These are phyloP conservation scores for Nakazawaea ernobii DNA, from an alignment of 805 yeast genomes.

Conservation along the genomic window DNA sequence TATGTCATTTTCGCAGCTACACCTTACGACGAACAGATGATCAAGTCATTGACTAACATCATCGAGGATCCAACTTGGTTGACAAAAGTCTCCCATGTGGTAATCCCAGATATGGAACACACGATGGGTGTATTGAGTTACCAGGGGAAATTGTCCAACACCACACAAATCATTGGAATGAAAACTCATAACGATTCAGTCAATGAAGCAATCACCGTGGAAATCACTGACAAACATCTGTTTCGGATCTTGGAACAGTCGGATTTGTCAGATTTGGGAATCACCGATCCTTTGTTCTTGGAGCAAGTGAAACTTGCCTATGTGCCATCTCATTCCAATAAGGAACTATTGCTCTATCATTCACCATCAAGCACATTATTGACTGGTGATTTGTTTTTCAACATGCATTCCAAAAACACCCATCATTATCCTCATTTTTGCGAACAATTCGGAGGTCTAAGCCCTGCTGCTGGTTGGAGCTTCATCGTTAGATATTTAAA, in stretches of 20 bases:
- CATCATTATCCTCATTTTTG: slow-evolving; percentile 23
- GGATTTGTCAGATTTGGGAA: slow-evolving; percentile 26
- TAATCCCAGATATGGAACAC: slow-evolving; percentile 62
- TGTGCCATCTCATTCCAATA: slow-evolving; percentile 51
- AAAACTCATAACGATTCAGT: slow-evolving; percentile 33
- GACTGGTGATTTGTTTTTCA: slow-evolving; percentile 58
- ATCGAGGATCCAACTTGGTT: slow-evolving; percentile 27
- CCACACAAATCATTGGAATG: slow-evolving; percentile 48
- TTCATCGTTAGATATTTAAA: slow-evolving; percentile 34
- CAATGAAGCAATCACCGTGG: slow-evolving; percentile 32
- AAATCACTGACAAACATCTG: slow-evolving; percentile 28
- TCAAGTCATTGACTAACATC: slow-evolving; percentile 29
- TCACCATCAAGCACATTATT: slow-evolving; percentile 40
- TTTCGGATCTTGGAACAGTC: slow-evolving; percentile 26
- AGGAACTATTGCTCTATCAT: slow-evolving; percentile 51
- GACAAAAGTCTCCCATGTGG: slow-evolving; percentile 38
- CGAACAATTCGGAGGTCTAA: slow-evolving; percentile 37
- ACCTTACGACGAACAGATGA: slow-evolving; percentile 45
- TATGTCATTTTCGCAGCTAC: slow-evolving; percentile 53
- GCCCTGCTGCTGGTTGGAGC: slow-evolving; percentile 40
- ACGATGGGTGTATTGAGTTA: slow-evolving; percentile 55
- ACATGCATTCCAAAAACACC: slow-evolving; percentile 39
- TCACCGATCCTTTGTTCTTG: slow-evolving; percentile 25
- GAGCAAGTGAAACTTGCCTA: slow-evolving; percentile 48
- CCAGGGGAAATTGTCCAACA: slow-evolving; percentile 40